Evolutionary conservation across 2,329 filamentous ascomycete species (phyloP).

Genomic region (Diaporthe ilicicola): DNA sequence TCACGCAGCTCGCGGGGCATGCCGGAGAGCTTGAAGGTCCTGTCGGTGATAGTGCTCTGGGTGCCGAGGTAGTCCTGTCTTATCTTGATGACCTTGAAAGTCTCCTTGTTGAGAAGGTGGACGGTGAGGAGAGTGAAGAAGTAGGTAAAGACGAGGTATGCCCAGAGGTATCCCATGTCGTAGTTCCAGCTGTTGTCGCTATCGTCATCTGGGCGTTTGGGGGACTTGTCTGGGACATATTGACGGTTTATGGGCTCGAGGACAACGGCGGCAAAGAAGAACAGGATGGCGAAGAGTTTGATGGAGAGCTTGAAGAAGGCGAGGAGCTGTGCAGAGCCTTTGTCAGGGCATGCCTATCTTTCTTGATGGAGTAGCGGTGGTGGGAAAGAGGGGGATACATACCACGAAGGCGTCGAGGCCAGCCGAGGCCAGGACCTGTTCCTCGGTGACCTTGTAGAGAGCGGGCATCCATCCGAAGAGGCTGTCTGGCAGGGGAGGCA

Average conservation of each 20-base stretch:
- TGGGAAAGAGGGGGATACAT: slow-evolving; percentile 42
- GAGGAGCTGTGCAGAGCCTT: slow-evolving; percentile 68
- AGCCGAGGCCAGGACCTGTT: slow-evolving; percentile 88
- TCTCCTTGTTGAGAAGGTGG: slow-evolving; percentile 85
- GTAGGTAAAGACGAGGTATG: slow-evolving; percentile 94
- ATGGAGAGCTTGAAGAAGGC: slow-evolving; percentile 96
- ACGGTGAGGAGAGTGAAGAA: slow-evolving; percentile 85
- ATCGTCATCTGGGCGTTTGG: slow-evolving; percentile 25
- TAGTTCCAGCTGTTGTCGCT: slow-evolving; percentile 40
- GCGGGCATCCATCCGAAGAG: slow-evolving; percentile 94
- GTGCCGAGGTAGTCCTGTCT: slow-evolving; percentile 92
- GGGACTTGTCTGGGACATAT: slow-evolving; percentile 52
- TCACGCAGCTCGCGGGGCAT: slow-evolving; percentile 82
- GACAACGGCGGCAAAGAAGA: slow-evolving; percentile 82
- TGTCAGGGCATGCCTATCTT: not conserved
- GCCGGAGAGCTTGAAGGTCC: slow-evolving; percentile 89
- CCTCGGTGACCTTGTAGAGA: slow-evolving; percentile 84
- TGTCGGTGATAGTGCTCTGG: slow-evolving; percentile 94
- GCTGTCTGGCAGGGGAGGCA: slow-evolving; percentile 83
- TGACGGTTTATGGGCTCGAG: slow-evolving; percentile 86
- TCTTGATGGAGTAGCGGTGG: too few relatives aligned
- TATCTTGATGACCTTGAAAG: slow-evolving; percentile 82
- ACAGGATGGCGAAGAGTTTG: slow-evolving; percentile 79
- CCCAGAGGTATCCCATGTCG: slow-evolving; percentile 76
- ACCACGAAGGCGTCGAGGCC: slow-evolving; percentile 95